Percentiles rank a stretch among this genome's conserved stretches.
phyloP scores from a whole-genome alignment of 225 moss, liverwort and hornwort genomes.

The Physcomitrellopsis africana region DNA sequence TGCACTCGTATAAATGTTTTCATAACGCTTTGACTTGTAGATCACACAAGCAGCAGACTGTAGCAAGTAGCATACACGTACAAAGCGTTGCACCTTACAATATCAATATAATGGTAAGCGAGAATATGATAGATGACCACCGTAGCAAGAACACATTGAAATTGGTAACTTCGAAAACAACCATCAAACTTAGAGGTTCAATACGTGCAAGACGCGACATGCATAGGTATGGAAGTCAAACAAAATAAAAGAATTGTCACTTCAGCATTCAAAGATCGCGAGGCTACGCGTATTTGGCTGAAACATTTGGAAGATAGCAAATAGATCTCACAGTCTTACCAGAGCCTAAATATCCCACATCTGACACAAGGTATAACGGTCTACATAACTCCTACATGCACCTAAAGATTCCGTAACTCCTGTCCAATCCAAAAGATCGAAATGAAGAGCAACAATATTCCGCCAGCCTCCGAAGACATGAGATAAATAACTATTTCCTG shows the following conservation, averaged over 20 bases:
- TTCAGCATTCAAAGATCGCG: background rate
- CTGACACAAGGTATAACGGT: slow-evolving; percentile 15
- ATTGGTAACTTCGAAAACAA: no score
- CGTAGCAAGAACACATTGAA: no score
- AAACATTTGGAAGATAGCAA: slow-evolving; percentile 19
- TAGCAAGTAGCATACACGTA: no score
- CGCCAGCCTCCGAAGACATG: slow-evolving; percentile 21
- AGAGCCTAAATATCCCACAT: slow-evolving; percentile 30
- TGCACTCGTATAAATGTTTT: no score
- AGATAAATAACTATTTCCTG: no score
- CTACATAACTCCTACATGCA: slow-evolving; percentile 14
- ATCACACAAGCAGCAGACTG: no score
- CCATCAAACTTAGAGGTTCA: no score
- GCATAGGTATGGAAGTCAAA: background rate
- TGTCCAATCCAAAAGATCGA: background rate
- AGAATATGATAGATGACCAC: no score
- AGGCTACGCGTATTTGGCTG: background rate
- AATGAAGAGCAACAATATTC: slow-evolving; percentile 22
- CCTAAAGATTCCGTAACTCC: background rate
- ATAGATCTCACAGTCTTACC: slow-evolving; percentile 19
- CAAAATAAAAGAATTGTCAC: background rate
- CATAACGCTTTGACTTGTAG: no score
- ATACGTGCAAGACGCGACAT: no score
- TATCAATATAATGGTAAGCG: no score
- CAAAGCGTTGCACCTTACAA: no score